These are phyloP conservation scores for Trichoderma sp. DNA, from an alignment of 2,329 filamentous ascomycete genomes.

Conservation along the genomic window DNA sequence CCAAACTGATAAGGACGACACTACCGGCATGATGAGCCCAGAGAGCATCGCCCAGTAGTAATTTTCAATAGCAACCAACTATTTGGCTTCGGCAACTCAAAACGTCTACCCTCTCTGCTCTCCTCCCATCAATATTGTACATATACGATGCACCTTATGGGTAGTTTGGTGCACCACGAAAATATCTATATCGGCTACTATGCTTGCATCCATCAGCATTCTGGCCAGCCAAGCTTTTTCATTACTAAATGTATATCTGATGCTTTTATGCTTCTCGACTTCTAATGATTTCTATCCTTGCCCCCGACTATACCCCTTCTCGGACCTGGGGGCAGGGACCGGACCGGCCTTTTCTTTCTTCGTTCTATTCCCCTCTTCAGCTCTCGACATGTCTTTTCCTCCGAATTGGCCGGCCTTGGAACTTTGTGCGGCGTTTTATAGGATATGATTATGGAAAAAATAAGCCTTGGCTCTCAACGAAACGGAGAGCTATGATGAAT, in stretches of 20 bases:
- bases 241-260: slow-evolving; percentile 18
- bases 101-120: neutral
- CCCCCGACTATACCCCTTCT: slow-evolving; percentile 16
- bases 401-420: neutral
- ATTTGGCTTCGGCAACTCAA: neutral
- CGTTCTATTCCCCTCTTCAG: neutral
- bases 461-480: neutral
- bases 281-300: slow-evolving; percentile 4
- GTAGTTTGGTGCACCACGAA: neutral
- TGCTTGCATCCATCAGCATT: neutral
- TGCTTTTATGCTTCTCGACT: slow-evolving; percentile 4
- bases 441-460: slow-evolving; percentile 1
- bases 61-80: neutral
- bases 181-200: neutral
- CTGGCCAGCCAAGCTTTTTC: neutral
- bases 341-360: neutral
- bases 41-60: slow-evolving; percentile 65
- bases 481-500: neutral
- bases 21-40: slow-evolving; percentile 79
- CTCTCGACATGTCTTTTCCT: neutral
- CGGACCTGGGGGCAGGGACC: neutral
- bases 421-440: slow-evolving; percentile 13
- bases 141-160: slow-evolving; percentile 6
- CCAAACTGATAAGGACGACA: slow-evolving; percentile 68
- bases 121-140: neutral